Evolutionary conservation across 108 stramenopile genomes (phyloP).

Genomic region (Bacterosira constricta): DNA sequence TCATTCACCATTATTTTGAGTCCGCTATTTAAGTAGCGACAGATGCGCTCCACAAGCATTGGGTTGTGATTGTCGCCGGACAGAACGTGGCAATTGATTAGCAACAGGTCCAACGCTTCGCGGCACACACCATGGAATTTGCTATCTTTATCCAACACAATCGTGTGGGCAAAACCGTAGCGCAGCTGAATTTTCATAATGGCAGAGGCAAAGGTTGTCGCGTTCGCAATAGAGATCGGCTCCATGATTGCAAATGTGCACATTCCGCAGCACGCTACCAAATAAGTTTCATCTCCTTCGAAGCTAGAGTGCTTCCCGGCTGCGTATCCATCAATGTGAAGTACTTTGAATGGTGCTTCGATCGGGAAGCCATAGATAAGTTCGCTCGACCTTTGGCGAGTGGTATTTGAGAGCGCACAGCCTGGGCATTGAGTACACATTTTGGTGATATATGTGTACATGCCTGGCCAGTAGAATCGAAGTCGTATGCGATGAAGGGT

Average conservation of each 20-base stretch:
- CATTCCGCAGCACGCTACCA: not conserved
- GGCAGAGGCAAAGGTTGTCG: not conserved
- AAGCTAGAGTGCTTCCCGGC: constrained; percentile 3
- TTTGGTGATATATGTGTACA: not conserved
- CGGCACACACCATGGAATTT: not conserved
- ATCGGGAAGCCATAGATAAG: not conserved
- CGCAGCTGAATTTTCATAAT: constrained; percentile 6
- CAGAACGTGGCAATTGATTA: not conserved
- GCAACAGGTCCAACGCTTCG: not conserved
- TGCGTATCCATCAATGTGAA: not conserved
- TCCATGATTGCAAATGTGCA: not conserved
- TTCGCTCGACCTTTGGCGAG: not conserved
- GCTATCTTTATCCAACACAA: constrained; percentile 2
- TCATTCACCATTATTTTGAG: not conserved
- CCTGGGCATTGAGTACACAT: not conserved
- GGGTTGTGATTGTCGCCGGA: not conserved
- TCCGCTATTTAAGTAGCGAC: not conserved
- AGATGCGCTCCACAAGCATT: not conserved
- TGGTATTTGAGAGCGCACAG: not conserved
- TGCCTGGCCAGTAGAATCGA: constrained; percentile 19
- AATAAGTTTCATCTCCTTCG: not conserved
- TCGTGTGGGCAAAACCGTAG: not conserved
- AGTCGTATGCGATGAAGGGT: constrained; percentile 3
- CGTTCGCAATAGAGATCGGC: not conserved
- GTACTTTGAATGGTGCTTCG: not conserved